Conservation (phyloP, 106 monocot species). For the Xerophyta viscosa region DNA sequence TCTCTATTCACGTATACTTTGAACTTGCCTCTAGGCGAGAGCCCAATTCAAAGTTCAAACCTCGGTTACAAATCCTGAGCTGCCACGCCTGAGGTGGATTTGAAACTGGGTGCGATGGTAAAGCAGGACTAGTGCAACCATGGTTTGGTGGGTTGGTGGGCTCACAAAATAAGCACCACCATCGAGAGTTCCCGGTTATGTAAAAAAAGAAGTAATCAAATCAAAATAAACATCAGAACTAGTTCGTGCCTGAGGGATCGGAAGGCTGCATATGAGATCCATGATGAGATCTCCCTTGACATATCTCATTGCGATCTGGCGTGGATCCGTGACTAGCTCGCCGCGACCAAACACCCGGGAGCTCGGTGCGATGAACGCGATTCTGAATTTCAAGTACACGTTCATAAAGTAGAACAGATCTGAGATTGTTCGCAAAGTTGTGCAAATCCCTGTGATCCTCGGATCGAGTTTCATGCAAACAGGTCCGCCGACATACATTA, state of each 20-base stretch:
- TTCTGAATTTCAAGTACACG: conserved; percentile 76
- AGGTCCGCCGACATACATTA: conserved; percentile 46
- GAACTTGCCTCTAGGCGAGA: too few relatives aligned
- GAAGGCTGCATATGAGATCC: conserved; percentile 69
- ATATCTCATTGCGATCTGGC: conserved; percentile 62
- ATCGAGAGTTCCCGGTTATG: too few relatives aligned
- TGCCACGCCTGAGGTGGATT: too few relatives aligned
- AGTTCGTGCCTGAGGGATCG: conserved; percentile 63
- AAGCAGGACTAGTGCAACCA: too few relatives aligned
- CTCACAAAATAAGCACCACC: too few relatives aligned
- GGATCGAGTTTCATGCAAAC: conserved; percentile 57
- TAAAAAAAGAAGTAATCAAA: too few relatives aligned
- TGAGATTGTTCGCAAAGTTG: conserved; percentile 47
- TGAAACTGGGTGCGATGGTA: too few relatives aligned
- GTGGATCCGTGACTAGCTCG: conserved; percentile 66
- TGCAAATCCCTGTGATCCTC: conserved; percentile 41
- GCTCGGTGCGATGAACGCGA: conserved; percentile 80
- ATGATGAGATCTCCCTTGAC: conserved; percentile 56
- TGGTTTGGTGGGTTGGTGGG: too few relatives aligned
- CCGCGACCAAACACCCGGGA: conserved; percentile 78
- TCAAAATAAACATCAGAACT: background rate
- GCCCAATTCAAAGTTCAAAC: too few relatives aligned
- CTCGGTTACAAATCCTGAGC: too few relatives aligned
- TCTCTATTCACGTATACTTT: too few relatives aligned
- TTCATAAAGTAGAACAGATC: conserved; percentile 38